A percentile compares a stretch with the other conserved stretches of the same genome.
These are phyloP conservation scores for Blastomyces emzantsi DNA, from an alignment of 2,329 filamentous ascomycete species.

Conservation along the genomic window DNA sequence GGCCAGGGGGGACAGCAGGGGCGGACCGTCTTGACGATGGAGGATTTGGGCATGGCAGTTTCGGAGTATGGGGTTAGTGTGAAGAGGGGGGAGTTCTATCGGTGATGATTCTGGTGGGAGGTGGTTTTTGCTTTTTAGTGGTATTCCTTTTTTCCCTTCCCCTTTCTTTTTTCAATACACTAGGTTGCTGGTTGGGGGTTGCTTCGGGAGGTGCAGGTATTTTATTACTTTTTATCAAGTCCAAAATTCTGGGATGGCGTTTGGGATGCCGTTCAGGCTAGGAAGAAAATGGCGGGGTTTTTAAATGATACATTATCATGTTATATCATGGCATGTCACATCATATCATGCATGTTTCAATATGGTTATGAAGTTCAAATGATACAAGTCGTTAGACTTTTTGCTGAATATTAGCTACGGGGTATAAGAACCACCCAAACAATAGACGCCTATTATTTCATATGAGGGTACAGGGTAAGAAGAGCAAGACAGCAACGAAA, in stretches of 20 bases:
- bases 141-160: slow-evolving; percentile 9
- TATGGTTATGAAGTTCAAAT: neutral
- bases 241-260: neutral
- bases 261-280: neutral
- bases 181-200: neutral
- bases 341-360: neutral
- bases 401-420: neutral
- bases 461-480: neutral
- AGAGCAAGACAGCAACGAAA: neutral
- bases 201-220: neutral
- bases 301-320: neutral
- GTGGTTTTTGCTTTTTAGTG: neutral
- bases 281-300: neutral
- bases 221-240: neutral
- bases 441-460: neutral
- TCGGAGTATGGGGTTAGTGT: slow-evolving; percentile 97
- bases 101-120: slow-evolving; percentile 38
- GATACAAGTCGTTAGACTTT: neutral
- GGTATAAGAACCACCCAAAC: neutral
- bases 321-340: neutral
- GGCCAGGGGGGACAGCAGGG: slow-evolving; percentile 76
- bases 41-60: slow-evolving; percentile 96
- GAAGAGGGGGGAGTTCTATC: slow-evolving; percentile 94
- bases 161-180: slow-evolving; percentile 3
- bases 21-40: slow-evolving; percentile 93